Percentiles rank a stretch among this genome's conserved stretches.
Conservation (phyloP, 805 yeast species). For the Teunomyces kruisii region DNA sequence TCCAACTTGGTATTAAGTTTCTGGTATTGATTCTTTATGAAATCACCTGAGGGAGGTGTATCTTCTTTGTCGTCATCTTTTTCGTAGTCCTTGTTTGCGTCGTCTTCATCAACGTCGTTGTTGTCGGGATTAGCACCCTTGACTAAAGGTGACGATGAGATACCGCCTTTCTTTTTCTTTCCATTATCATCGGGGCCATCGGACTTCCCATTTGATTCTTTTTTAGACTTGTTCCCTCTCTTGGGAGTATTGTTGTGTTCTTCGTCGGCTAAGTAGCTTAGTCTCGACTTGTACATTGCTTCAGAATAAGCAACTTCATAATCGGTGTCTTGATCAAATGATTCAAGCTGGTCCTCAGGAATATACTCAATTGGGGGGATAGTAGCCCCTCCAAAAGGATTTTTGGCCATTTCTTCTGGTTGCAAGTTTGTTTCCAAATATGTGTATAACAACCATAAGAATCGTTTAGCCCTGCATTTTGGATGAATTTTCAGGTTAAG, state of each 20-base stretch:
- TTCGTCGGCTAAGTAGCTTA: conserved; percentile 40
- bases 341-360: conserved; percentile 22
- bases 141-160: neutral
- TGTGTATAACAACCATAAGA: conserved; percentile 81
- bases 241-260: conserved; percentile 33
- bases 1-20: conserved; percentile 3
- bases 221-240: conserved; percentile 29
- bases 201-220: conserved; percentile 13
- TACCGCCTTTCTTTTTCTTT: neutral
- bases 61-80: conserved; percentile 10
- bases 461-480: conserved; percentile 62
- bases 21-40: neutral
- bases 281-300: conserved; percentile 46
- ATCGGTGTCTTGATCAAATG: conserved; percentile 48
- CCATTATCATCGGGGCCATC: conserved; percentile 3
- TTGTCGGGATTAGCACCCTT: neutral
- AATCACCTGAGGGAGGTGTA: conserved; percentile 3
- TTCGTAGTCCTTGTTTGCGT: conserved; percentile 7
- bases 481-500: conserved; percentile 63
- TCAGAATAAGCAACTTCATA: conserved; percentile 49
- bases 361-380: conserved; percentile 35
- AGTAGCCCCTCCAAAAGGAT: conserved; percentile 54
- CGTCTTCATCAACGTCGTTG: conserved; percentile 4
- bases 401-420: conserved; percentile 46
- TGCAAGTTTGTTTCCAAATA: conserved; percentile 72